Conservation (phyloP, 225 moss, liverwort and hornwort genomes). For the Neckera pumila region DNA sequence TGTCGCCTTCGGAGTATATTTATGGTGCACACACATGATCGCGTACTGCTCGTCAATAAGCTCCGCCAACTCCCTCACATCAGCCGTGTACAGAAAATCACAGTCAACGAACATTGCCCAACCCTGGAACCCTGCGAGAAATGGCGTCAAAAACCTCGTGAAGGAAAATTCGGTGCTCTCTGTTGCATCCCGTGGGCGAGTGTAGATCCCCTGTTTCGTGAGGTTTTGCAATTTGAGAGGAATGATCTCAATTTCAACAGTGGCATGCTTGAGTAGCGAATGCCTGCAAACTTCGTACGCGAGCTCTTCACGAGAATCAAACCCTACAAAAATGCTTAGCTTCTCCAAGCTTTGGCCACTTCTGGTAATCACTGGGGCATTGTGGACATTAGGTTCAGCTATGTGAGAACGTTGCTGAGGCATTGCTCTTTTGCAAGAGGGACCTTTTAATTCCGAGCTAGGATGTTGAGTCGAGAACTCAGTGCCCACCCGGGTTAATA, state of each 20-base stretch:
- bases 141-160: conserved; percentile 56
- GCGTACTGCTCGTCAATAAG: conserved; percentile 39
- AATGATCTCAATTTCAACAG: conserved; percentile 22
- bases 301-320: conserved; percentile 44
- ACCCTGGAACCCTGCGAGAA: conserved; percentile 48
- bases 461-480: background rate
- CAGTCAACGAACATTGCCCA: conserved; percentile 62
- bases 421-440: background rate
- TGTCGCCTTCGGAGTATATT: conserved; percentile 22
- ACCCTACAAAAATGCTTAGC: conserved; percentile 34
- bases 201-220: conserved; percentile 24
- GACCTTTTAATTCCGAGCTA: background rate
- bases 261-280: conserved; percentile 38
- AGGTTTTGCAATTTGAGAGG: conserved; percentile 30
- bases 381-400: background rate
- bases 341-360: conserved; percentile 13
- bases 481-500: no score
- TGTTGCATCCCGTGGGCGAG: conserved; percentile 21
- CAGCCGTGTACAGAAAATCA: conserved; percentile 50
- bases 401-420: background rate
- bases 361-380: conserved; percentile 3
- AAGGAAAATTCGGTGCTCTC: conserved; percentile 68
- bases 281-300: conserved; percentile 50
- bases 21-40: conserved; percentile 56
- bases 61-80: conserved; percentile 41